Evolutionary conservation across 257 asterid genomes (phyloP).

Genomic region (Scutellaria baicalensis): DNA sequence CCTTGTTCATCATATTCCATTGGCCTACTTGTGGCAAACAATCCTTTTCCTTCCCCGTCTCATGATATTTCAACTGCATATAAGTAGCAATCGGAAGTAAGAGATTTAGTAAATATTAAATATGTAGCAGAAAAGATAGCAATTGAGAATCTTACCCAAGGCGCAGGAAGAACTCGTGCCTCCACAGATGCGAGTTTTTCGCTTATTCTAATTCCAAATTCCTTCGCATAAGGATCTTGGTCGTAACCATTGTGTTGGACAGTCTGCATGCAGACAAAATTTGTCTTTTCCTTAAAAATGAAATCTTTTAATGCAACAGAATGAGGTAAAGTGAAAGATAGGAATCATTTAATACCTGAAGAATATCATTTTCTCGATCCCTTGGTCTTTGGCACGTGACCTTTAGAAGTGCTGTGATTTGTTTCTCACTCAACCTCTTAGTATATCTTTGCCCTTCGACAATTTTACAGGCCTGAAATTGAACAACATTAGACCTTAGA

Average conservation of each 20-base stretch:
- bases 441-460: conserved; percentile 98
- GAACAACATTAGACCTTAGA: conserved; percentile 5
- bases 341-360: conserved; percentile 49
- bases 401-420: conserved; percentile 85
- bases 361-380: conserved; percentile 82
- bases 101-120: background rate
- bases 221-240: conserved; percentile 89
- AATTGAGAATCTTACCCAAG: conserved; percentile 61
- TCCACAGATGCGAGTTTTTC: conserved; percentile 84
- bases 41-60: conserved; percentile 90
- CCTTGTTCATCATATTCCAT: conserved; percentile 99
- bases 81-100: conserved; percentile 4
- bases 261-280: conserved; percentile 42
- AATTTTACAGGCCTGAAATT: conserved; percentile 84
- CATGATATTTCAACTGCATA: conserved; percentile 84
- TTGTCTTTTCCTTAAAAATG: background rate
- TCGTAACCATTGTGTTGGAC: conserved; percentile 82
- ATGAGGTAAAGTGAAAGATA: background rate
- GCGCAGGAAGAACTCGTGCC: conserved; percentile 98
- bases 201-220: conserved; percentile 85
- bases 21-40: conserved; percentile 98
- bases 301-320: background rate
- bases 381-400: conserved; percentile 99
- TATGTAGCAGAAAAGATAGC: background rate
- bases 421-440: conserved; percentile 94